Base-by-base conservation (phyloP, 2,329 filamentous ascomycete genomes). In the Cytospora piceicola region DNA sequence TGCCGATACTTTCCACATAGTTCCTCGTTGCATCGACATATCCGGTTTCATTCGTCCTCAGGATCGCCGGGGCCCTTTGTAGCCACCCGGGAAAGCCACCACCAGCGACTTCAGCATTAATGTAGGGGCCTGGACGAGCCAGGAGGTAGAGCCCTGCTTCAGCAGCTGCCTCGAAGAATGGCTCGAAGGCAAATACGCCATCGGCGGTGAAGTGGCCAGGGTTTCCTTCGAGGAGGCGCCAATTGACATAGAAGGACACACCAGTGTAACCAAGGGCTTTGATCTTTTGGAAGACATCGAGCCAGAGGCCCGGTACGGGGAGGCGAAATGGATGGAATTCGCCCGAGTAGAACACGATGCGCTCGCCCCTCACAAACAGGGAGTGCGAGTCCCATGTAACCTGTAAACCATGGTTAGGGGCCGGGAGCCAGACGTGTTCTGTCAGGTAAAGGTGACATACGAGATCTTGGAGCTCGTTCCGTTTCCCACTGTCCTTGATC, bases 51-150 rank as follows among this genome's bases (percentile, higher is more conserved):
- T 80, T 79, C 0, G 90, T 91, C 66, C 92, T 82, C 61, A 93
- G 76, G 0, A 81, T 82, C 0, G 85, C 90, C 58, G 85, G 83
- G n/a, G 89, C 78, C 15, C 90, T 82, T 73, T 91, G 88, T 17
- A 94, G 74, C 92, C 92, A 95, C 1, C 91, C 92, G 0, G 92
- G 92, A 67, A 91, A 94, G 0, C 92, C 92, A 62, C 92, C 92
- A 0, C 91, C 92, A 7, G 85, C 87, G 0, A 82, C 85, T 74
- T 95, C 91, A 0, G 91, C 91, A 72, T 94, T 93, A 78, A 94
- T 92, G 59, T 93, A 93, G 0, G 89, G 89, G 0, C 90, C 88
- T 0, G 89, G 88, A 0, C 86, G 80, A 4, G 91, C 91, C 64
- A 95, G 82, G 0, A 96, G 81, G 71, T 92, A 96, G 55, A 96